Evolutionary conservation across 1,284 basidiomycete species (phyloP), one percentile per base, ranked within the genome.

Genomic region (Boletus smithii): DNA sequence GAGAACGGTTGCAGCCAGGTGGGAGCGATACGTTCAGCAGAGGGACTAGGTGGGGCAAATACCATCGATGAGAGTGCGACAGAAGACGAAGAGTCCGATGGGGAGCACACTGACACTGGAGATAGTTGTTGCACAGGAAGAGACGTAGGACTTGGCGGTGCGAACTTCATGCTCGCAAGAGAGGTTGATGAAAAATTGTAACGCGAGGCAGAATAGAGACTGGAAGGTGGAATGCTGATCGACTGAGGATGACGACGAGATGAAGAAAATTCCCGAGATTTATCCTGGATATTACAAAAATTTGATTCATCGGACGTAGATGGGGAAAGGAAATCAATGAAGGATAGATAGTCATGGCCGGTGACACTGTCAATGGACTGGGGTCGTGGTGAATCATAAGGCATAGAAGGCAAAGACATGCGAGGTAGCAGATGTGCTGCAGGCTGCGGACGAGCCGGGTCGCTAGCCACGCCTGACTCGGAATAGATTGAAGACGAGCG

Each of bases 291-390:
- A 40, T 42, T 42, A 31, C n/a, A 51, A 40, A 53, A 37, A 46
- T 59, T 54, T n/a, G 51, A 38, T 42, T 68, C 65, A 20, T 66
- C 61, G 17, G 60, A 46, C 11, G 49, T 52, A 46, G 59, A 53
- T 46, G 75, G 71, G 0, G 79, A 76, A 39, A 68, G 62, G 42
- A 82, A 63, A 62, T 83, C 81, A 37, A 83, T 80, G 60, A 82
- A 83, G 18, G 80, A 83, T 51, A 73, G 66, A 56, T 69, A 69
- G 55, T 71, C 61, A 20, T 51, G 40, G 44, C 39, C 31, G 30
- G 53, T 11, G 27, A 39, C 39, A n/a, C 35, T 35, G 35, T 55
- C 48, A 18, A 16, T 31, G 20, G 54, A 51, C 32, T 53, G 45
- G 29, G 56, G 32, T 50, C 47, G 45, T 54, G 53, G 23, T 7